These are phyloP conservation scores for Tuber magnatum DNA, from an alignment of 495 filamentous ascomycete genomes.

Conservation along the genomic window DNA sequence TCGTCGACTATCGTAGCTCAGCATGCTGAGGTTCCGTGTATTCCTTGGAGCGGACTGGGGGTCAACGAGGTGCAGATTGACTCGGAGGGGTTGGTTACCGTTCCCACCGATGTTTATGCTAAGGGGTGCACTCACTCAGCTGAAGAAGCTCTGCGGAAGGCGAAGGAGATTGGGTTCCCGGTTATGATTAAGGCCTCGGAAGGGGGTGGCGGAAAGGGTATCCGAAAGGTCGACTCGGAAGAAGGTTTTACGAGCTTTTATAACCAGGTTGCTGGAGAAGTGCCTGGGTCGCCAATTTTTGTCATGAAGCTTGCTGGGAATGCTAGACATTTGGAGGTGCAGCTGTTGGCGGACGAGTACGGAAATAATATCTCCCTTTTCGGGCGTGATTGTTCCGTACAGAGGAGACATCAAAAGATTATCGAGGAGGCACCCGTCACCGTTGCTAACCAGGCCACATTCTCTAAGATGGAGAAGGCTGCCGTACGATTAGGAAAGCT, in stretches of 20 bases:
- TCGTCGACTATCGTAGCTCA: constrained; percentile 99
- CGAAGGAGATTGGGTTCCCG: constrained; percentile 87
- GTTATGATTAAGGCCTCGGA: constrained; percentile 99
- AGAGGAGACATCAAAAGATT: constrained; percentile 98
- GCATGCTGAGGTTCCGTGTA: constrained; percentile 93
- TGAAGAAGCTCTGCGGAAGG: constrained; percentile 80
- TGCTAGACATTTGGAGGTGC: constrained; percentile 93
- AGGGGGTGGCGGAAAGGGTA: constrained; percentile 98
- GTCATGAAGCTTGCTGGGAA: constrained; percentile 99
- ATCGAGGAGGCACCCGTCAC: constrained; percentile 98
- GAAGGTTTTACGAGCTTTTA: constrained; percentile 78
- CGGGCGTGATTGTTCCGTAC: constrained; percentile 96
- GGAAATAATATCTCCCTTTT: constrained; percentile 99
- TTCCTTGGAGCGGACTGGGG: constrained; percentile 94
- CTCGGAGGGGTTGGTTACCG: constrained; percentile 79
- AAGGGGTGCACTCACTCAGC: constrained; percentile 84
- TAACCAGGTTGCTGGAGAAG: constrained; percentile 92
- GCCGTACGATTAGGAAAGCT: constrained; percentile 88
- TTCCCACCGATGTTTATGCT: constrained; percentile 75
- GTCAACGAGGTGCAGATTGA: constrained; percentile 75
- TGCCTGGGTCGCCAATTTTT: constrained; percentile 98
- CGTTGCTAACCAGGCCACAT: constrained; percentile 79
- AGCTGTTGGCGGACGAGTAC: constrained; percentile 95
- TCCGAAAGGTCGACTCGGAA: constrained; percentile 85
- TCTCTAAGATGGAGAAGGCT: constrained; percentile 92